phyloP scores from a whole-genome alignment of 805 yeast species.

The Candida krabiensis region DNA sequence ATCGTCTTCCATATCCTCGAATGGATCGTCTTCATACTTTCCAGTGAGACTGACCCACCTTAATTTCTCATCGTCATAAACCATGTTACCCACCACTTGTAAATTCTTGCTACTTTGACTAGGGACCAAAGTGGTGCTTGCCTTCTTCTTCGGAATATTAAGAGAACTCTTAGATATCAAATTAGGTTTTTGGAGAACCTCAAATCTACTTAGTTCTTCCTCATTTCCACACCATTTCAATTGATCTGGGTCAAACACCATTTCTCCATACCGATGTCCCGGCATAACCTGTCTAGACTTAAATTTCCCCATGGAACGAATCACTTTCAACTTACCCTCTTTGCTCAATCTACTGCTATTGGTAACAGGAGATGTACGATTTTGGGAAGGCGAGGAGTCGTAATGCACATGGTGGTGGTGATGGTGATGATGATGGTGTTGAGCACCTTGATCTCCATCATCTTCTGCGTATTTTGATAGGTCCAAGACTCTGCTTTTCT shows the following conservation, averaged over 20 bases:
- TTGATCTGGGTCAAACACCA: conserved; percentile 54
- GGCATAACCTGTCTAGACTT: conserved; percentile 27
- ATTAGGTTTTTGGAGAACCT: conserved; percentile 39
- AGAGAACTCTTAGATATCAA: conserved; percentile 28
- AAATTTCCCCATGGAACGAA: conserved; percentile 28
- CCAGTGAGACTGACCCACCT: conserved; percentile 57
- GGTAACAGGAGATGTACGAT: too few species aligned
- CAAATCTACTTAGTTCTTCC: conserved; percentile 53
- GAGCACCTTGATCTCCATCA: conserved; percentile 10
- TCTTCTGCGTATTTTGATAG: conserved; percentile 28
- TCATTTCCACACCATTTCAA: conserved; percentile 69
- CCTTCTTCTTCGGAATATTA: conserved; percentile 21
- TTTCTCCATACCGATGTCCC: conserved; percentile 37
- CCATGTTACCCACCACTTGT: conserved; percentile 56
- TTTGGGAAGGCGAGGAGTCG: conserved; percentile 5
- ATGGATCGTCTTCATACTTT: conserved; percentile 43
- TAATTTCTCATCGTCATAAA: conserved; percentile 55
- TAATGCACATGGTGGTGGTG: conserved; percentile 5
- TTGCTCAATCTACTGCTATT: conserved; percentile 27
- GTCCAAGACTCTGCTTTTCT: conserved; percentile 28
- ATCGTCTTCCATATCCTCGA: conserved; percentile 50
- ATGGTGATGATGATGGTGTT: conserved; percentile 8
- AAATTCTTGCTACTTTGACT: conserved; percentile 27
- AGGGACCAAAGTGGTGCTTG: conserved; percentile 31
- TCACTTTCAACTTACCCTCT: conserved; percentile 32